Percentiles rank a stretch among this genome's conserved stretches.
Conservation (phyloP, 371 early-diverging fungal species). For the Choanephora cucurbitarum region DNA sequence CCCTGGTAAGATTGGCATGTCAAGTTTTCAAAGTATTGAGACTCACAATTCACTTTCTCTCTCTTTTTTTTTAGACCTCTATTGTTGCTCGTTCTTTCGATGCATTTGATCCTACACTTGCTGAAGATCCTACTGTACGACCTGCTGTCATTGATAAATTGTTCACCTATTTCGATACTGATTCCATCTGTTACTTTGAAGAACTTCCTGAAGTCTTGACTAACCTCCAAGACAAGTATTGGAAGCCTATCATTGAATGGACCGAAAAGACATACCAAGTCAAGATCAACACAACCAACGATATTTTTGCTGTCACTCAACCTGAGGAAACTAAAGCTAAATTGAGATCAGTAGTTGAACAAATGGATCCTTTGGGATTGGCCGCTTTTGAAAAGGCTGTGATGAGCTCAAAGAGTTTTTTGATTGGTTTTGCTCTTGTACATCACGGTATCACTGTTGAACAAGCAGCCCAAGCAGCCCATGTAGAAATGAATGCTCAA, state of each 20-base stretch:
- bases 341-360: constrained; percentile 56
- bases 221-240: constrained; percentile 76
- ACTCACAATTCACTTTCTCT: no score
- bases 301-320: constrained; percentile 73
- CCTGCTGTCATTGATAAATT: constrained; percentile 74
- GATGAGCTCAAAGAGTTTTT: constrained; percentile 86
- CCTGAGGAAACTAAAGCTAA: constrained; percentile 57
- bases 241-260: constrained; percentile 87
- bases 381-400: constrained; percentile 91
- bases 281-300: constrained; percentile 72
- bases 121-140: constrained; percentile 47
- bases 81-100: constrained; percentile 84
- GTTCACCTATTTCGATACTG: constrained; percentile 83
- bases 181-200: constrained; percentile 87
- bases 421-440: constrained; percentile 84
- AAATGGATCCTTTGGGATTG: constrained; percentile 69
- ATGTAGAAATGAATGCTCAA: constrained; percentile 86
- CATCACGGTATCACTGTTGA: constrained; percentile 75
- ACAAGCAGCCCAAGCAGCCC: constrained; percentile 78
- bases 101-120: constrained; percentile 53
- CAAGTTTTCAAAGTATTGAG: no score
- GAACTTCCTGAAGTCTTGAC: constrained; percentile 76
- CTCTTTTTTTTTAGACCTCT: constrained; percentile 66
- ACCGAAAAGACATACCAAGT: constrained; percentile 63
- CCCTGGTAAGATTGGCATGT: constrained; percentile 67